Base-by-base conservation (phyloP, 352 stramenopile species). In the Discostella stelligera region DNA sequence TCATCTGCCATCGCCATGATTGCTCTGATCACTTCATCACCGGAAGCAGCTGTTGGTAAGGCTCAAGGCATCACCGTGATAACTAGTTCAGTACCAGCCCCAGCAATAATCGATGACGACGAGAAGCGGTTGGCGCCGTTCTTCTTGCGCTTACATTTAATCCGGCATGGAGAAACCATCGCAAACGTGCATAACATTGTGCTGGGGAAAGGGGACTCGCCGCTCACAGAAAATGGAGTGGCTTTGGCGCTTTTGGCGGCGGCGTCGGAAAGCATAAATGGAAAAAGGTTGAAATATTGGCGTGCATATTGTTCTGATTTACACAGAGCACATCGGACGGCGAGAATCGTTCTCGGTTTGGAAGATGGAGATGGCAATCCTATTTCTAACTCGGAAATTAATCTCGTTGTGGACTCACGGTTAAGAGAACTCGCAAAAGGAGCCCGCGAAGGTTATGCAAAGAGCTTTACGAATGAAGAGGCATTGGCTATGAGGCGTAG, bases 151-250 rank as follows among this genome's bases (percentile, higher is more conserved):
- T 61, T 89, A 8, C 77, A 85, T 50, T 67, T 89, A 6, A 71
- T 89, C 21, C 79, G 83, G 14, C 83, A 89, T 63, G 83, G 79
- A 41, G 79, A 89, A 72, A 87, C 79, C 7, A 39, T 75, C 32
- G 83, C 83, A 14, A 89, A 89, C 50, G 20, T 72, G 8, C 37
- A 52, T 23, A 73, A 74, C 21, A 14, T 87, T 32, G 67, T 87
- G 9, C 64, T 77, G 0, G 83, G 83, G 9, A 79, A 89, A 44
- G 52, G 64, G 9, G 83, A 89, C 65, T 83, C 76, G 23, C 67
- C 72, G 10, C 44, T 83, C 9, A 83, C 76, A 18, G 64, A 71
- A 13, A 48, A 61, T 9, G 77, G 77, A 50, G 0, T 80, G 4
- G 30, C 27, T 9, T 11, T 64, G 16, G 66, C 66, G 14, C 58